phyloP scores from a whole-genome alignment of 805 yeast species.

The Wickerhamiella parazyma region DNA sequence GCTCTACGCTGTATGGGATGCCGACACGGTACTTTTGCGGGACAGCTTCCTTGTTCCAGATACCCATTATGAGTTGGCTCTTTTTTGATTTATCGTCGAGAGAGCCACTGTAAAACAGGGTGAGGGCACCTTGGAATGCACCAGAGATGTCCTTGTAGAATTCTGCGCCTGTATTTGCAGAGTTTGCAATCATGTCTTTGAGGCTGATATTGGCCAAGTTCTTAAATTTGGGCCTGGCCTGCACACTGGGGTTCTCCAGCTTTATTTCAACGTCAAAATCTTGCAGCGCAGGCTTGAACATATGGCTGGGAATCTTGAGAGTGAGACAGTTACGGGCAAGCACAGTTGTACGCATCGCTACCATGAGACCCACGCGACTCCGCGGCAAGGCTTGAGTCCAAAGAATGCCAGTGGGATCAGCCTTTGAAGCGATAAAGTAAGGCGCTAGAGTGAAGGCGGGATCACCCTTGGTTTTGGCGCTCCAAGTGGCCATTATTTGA shows the following conservation, averaged over 20 bases:
- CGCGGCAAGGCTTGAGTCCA: constrained; percentile 53
- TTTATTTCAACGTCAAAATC: constrained; percentile 75
- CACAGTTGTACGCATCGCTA: constrained; percentile 79
- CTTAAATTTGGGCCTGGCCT: constrained; percentile 29
- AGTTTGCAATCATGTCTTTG: constrained; percentile 25
- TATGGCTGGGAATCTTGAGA: constrained; percentile 27
- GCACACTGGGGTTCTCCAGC: constrained; percentile 35
- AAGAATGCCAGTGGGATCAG: constrained; percentile 72
- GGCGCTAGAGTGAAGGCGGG: constrained; percentile 72
- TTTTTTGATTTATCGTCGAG: constrained; percentile 27
- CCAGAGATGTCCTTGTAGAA: constrained; percentile 46
- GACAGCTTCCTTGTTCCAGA: constrained; percentile 59
- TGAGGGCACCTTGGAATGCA: constrained; percentile 51
- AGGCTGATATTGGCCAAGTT: constrained; percentile 27
- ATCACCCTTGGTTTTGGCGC: constrained; percentile 56
- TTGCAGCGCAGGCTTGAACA: constrained; percentile 68
- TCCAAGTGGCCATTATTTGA: constrained; percentile 48
- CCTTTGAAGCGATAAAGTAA: constrained; percentile 67
- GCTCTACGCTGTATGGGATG: constrained; percentile 53
- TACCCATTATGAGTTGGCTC: constrained; percentile 55
- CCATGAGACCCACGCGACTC: constrained; percentile 41
- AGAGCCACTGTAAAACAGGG: constrained; percentile 50
- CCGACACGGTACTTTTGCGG: constrained; percentile 62
- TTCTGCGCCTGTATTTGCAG: constrained; percentile 47
- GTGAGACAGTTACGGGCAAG: constrained; percentile 62